Conservation (phyloP, 1,284 basidiomycete genomes). For the Ustilago crameri region DNA sequence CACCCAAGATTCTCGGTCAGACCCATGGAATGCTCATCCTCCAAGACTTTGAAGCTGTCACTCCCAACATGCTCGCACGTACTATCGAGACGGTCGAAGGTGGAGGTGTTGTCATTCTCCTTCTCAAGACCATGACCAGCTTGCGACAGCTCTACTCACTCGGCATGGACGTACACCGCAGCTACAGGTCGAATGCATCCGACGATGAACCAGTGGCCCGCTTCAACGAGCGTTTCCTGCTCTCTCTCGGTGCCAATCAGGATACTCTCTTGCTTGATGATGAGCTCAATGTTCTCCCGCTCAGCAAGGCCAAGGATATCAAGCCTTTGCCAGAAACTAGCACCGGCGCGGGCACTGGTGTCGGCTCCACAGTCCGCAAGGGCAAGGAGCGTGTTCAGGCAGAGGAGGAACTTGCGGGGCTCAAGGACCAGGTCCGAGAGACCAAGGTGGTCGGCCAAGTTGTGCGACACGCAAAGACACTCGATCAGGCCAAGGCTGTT, state of each 20-base stretch:
- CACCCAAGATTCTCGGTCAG: slow-evolving; percentile 78
- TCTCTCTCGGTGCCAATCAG: slow-evolving; percentile 77
- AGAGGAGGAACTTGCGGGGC: slow-evolving; percentile 78
- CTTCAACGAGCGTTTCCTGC: slow-evolving; percentile 93
- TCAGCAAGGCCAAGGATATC: slow-evolving; percentile 96
- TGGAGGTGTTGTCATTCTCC: slow-evolving; percentile 88
- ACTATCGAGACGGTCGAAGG: slow-evolving; percentile 99
- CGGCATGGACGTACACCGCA: slow-evolving; percentile 81
- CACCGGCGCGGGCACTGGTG: slow-evolving; percentile 44
- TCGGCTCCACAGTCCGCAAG: slow-evolving; percentile 70
- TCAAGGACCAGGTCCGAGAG: slow-evolving; percentile 83
- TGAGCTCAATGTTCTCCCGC: slow-evolving; percentile 95
- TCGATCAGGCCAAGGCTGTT: slow-evolving; percentile 76
- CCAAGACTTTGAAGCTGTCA: slow-evolving; percentile 98
- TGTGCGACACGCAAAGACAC: slow-evolving; percentile 88
- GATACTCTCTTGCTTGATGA: slow-evolving; percentile 96
- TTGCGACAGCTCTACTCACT: slow-evolving; percentile 93
- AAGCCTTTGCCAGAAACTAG: slow-evolving; percentile 74
- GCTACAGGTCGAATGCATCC: slow-evolving; percentile 86
- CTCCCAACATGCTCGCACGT: slow-evolving; percentile 93
- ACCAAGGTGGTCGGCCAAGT: slow-evolving; percentile 90
- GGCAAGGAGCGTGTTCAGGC: slow-evolving; percentile 72
- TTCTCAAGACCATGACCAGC: slow-evolving; percentile 95
- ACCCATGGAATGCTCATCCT: slow-evolving; percentile 97
- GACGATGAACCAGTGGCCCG: slow-evolving; percentile 89